Base-by-base conservation (phyloP, 2,329 filamentous ascomycete genomes). In the Aspergillus tamarii region DNA sequence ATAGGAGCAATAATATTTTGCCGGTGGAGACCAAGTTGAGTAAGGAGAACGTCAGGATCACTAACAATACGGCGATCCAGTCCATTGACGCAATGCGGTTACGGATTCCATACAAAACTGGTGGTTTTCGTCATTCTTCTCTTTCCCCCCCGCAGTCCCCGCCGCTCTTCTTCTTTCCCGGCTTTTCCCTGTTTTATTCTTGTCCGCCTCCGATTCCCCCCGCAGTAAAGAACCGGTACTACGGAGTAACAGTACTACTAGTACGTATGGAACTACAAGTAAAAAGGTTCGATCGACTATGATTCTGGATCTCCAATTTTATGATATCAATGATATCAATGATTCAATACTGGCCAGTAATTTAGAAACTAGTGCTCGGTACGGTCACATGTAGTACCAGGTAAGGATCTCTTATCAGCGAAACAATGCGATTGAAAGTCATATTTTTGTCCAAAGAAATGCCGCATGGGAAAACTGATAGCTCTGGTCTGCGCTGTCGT, bases 171-270 rank as follows among this genome's bases (percentile, higher is more conserved):
- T 26, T 67, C 61, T 11, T n/a, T 57, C 64, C 30, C 12, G 64
- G 66, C 32, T 54, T 52, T 23, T 59, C 59, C 46, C 68, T 64
- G 64, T 64, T 66, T 69, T 62, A 58, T 69, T 63, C 16, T 69
- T 63, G 60, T 57, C 45, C 60, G 58, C 56, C 64, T 63, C 71
- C 72, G 70, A 65, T 50, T 63, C 67, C 68, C 67, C 63, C 69
- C 70, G 67, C 59, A 21, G 43, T 23, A 14, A 19, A 41, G 39
- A 41, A 41, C 39, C 16, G 16, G 19, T 36, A 34, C 26, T 26
- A 26, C 26, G 3, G 26, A 26, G 26, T 26, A 26, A 2, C 4
- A 4, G 23, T 26, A 26, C 26, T 26, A 26, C 26, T 26, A 26
- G 3, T 26, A 26, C 26, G 26, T 26, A 26, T 26, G 26, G 26